Evolutionary conservation across 1,139 yeast species (phyloP).

Genomic region (Komagataea norvegica): DNA sequence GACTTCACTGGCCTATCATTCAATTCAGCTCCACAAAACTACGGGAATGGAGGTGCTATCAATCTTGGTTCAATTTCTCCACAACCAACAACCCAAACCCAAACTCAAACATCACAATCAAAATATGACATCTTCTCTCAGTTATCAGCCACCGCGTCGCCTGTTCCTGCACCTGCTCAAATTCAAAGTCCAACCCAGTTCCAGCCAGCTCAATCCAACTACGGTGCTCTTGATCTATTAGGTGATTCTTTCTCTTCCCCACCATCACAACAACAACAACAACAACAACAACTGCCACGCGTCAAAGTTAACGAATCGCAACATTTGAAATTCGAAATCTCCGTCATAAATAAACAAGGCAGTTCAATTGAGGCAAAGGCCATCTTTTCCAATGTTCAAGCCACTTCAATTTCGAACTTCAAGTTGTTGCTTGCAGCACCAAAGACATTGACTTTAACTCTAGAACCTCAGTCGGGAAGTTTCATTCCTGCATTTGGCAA

Average conservation of each 20-base stretch:
- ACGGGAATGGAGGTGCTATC: conserved; percentile 39
- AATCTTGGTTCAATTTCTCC: conserved; percentile 32
- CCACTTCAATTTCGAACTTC: conserved; percentile 46
- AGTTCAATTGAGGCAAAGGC: conserved; percentile 42
- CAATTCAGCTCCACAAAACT: conserved; percentile 27
- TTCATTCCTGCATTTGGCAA: conserved; percentile 45
- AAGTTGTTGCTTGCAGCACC: conserved; percentile 83
- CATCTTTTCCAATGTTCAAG: conserved; percentile 41
- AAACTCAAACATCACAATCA: conserved; percentile 15
- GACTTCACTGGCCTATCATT: conserved; percentile 52
- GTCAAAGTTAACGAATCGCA: conserved; percentile 41
- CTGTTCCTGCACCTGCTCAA: conserved; percentile 4
- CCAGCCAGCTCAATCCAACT: not conserved
- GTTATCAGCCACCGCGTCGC: conserved; percentile 22
- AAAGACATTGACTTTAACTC: conserved; percentile 56
- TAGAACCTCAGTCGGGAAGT: conserved; percentile 68
- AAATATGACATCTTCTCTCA: conserved; percentile 32
- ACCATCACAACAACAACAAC: conserved; percentile 34
- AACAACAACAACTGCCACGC: conserved; percentile 20
- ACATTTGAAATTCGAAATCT: conserved; percentile 50
- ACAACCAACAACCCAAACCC: too few species aligned
- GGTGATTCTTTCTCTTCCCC: conserved; percentile 27
- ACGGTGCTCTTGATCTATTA: conserved; percentile 14
- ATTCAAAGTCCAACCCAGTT: not conserved
- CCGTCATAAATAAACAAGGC: conserved; percentile 35